These are phyloP conservation scores for Salix arbutifolia DNA, from an alignment of 345 rosid genomes.

Conservation along the genomic window DNA sequence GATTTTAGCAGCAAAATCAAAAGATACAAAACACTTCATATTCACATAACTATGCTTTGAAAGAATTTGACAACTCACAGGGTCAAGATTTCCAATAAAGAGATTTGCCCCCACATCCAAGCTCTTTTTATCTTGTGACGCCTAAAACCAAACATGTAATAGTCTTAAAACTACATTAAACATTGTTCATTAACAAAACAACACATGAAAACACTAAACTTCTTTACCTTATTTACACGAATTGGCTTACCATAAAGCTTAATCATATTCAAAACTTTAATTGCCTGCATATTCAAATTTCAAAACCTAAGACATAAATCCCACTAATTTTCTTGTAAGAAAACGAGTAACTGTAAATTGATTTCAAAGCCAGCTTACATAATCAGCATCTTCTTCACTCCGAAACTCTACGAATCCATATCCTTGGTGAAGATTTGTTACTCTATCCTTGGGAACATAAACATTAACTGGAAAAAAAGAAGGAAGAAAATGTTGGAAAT, in stretches of 20 bases:
- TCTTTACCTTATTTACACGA: conserved; percentile 83
- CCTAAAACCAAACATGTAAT: conserved; percentile 39
- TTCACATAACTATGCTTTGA: background rate
- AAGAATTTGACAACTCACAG: conserved; percentile 48
- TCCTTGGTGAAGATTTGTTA: conserved; percentile 89
- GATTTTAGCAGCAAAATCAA: conserved; percentile 13
- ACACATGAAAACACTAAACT: background rate
- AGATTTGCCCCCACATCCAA: conserved; percentile 98
- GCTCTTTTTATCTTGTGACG: conserved; percentile 98
- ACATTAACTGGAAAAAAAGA: conserved; percentile 65
- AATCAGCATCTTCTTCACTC: conserved; percentile 97
- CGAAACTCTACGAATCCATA: conserved; percentile 91
- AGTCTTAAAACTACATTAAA: background rate
- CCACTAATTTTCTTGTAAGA: too few species aligned
- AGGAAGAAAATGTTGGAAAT: background rate
- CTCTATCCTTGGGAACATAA: conserved; percentile 95
- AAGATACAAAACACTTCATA: background rate
- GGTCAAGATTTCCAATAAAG: conserved; percentile 94
- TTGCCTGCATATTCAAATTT: conserved; percentile 49
- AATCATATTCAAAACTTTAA: conserved; percentile 96
- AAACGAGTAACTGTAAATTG: background rate
- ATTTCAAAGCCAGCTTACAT: conserved; percentile 40
- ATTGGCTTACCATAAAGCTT: conserved; percentile 94
- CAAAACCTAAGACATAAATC: background rate
- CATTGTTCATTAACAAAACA: background rate